phyloP scores from a whole-genome alignment of 2,329 filamentous ascomycete species.

The Rutstroemia sp. region DNA sequence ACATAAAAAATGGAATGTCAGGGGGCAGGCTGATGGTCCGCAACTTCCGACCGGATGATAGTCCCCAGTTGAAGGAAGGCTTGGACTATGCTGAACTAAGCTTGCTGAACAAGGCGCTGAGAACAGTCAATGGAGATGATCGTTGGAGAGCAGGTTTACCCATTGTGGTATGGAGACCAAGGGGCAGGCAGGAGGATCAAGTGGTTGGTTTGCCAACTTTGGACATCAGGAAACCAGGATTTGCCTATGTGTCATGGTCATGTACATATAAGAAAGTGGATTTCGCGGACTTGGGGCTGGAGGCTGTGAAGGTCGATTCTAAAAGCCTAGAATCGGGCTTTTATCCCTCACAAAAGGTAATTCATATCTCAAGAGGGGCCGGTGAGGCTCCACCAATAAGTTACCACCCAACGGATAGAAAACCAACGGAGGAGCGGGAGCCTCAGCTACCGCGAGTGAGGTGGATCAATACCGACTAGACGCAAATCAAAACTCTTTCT shows the following conservation, averaged over 20 bases:
- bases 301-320: not conserved
- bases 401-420: no score
- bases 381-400: no score
- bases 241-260: not conserved
- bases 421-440: no score
- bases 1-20: not conserved
- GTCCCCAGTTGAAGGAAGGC: not conserved
- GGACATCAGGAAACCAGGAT: not conserved
- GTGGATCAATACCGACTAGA: no score
- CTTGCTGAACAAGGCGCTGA: not conserved
- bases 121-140: not conserved
- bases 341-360: no score
- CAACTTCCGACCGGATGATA: no score
- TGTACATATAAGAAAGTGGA: conserved; percentile 5
- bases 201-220: conserved; percentile 1
- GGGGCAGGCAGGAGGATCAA: not conserved
- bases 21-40: no score
- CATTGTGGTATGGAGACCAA: conserved; percentile 1
- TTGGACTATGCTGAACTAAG: not conserved
- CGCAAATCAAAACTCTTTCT: no score
- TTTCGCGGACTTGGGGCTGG: not conserved
- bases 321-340: no score
- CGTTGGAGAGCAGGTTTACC: not conserved
- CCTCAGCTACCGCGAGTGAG: no score
- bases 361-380: not conserved